Evolutionary conservation across 2,329 filamentous ascomycete species (phyloP).

Genomic region (Zymoseptoria brevis): DNA sequence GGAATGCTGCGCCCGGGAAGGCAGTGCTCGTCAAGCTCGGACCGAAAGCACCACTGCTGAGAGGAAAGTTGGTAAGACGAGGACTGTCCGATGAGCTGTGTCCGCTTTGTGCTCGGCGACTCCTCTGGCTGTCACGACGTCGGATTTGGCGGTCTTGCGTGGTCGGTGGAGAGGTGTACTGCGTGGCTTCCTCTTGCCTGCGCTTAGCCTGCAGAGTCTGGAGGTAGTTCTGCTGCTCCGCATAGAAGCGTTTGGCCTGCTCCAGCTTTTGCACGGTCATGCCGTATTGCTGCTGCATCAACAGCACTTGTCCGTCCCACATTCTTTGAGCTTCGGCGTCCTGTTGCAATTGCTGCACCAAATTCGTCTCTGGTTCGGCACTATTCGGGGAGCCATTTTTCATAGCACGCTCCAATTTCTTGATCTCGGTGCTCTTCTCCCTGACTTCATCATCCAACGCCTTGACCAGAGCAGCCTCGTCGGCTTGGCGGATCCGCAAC

Average conservation of each 20-base stretch:
- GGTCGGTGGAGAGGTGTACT: constrained; percentile 18
- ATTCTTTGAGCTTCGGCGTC: constrained; percentile 36
- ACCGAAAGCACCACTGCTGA: constrained; percentile 26
- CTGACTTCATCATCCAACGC: constrained; percentile 65
- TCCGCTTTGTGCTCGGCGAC: constrained; percentile 32
- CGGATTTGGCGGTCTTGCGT: constrained; percentile 15
- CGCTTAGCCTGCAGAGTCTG: constrained; percentile 22
- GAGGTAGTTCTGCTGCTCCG: constrained; percentile 36
- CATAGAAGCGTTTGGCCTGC: constrained; percentile 31
- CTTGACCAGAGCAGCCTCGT: constrained; percentile 44
- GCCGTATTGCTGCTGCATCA: constrained; percentile 27
- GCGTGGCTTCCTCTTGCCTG: constrained; percentile 25
- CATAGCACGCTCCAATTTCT: constrained; percentile 58
- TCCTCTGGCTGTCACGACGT: constrained; percentile 35
- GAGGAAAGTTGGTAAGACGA: constrained; percentile 18
- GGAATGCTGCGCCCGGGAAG: constrained; percentile 42
- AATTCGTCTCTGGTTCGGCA: constrained; percentile 22
- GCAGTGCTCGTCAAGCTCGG: constrained; percentile 43
- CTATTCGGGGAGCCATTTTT: constrained; percentile 47
- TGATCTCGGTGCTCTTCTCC: constrained; percentile 62
- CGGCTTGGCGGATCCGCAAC: constrained; percentile 34
- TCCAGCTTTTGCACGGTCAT: constrained; percentile 25
- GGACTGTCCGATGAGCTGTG: constrained; percentile 25
- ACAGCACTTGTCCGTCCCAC: constrained; percentile 29
- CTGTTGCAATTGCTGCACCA: constrained; percentile 29